Evolutionary conservation across 1,284 basidiomycete genomes (phyloP).

Genomic region (Wallemia hederae): DNA sequence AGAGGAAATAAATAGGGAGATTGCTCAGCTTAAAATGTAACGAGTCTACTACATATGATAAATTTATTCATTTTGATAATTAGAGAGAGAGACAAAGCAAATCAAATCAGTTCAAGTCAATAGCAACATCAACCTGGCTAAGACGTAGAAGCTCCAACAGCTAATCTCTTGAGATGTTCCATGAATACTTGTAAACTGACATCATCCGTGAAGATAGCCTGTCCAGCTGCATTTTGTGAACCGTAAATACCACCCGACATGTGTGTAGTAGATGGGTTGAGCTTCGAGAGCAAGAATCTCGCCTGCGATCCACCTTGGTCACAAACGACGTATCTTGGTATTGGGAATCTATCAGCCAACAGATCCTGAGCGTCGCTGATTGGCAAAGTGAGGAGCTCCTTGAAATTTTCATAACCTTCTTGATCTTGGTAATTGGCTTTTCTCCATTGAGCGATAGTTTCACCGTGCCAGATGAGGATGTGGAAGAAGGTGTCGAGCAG

Average conservation of each 20-base stretch:
- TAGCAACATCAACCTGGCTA: not conserved
- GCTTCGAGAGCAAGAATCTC: constrained; percentile 77
- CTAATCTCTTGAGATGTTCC: constrained; percentile 72
- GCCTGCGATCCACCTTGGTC: constrained; percentile 95
- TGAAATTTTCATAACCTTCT: constrained; percentile 96
- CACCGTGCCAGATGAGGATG: constrained; percentile 97
- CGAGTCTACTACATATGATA: no score
- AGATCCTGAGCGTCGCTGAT: constrained; percentile 49
- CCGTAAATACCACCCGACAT: constrained; percentile 59
- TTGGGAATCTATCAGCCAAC: constrained; percentile 77
- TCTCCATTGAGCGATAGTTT: constrained; percentile 88
- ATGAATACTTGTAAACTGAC: constrained; percentile 90
- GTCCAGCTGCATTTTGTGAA: constrained; percentile 34
- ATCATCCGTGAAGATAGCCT: constrained; percentile 96
- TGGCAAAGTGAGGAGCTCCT: constrained; percentile 67
- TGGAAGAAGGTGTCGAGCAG: constrained; percentile 99
- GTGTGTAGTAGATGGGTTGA: constrained; percentile 95
- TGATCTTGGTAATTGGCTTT: constrained; percentile 99
- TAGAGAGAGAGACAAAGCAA: no score
- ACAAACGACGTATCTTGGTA: constrained; percentile 90
- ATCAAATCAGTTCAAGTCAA: not conserved
- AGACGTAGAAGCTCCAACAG: not conserved
- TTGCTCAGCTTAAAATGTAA: constrained; percentile 21
- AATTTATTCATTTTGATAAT: not conserved
- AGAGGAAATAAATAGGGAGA: constrained; percentile 48